Evolutionary conservation across 768 basidiomycete genomes (phyloP).

Genomic region (Rhodotorula toruloides): DNA sequence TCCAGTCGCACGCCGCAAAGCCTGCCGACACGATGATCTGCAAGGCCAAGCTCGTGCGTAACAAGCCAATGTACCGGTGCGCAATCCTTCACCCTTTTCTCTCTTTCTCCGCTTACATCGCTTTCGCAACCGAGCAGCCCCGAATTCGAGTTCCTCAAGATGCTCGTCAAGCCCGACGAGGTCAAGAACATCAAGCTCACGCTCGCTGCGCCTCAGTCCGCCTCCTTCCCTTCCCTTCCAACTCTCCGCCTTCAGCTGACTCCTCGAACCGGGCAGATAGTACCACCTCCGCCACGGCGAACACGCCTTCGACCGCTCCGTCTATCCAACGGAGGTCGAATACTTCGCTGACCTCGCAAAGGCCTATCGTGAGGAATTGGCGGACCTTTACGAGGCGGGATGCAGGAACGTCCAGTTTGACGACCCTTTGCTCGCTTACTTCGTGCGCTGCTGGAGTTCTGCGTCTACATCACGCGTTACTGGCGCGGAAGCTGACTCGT

Average conservation of each 20-base stretch:
- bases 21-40: slow-evolving; percentile 36
- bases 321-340: slow-evolving; percentile 60
- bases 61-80: slow-evolving; percentile 38
- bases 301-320: slow-evolving; percentile 47
- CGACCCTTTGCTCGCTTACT: slow-evolving; percentile 57
- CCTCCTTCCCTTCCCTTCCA: slow-evolving; percentile 55
- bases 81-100: neutral
- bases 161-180: slow-evolving; percentile 36
- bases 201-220: slow-evolving; percentile 63
- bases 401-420: slow-evolving; percentile 53
- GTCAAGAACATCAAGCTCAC: slow-evolving; percentile 66
- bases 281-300: slow-evolving; percentile 43
- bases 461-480: neutral
- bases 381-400: slow-evolving; percentile 52
- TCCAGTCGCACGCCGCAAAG: slow-evolving; percentile 21
- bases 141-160: slow-evolving; percentile 39
- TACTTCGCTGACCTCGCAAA: slow-evolving; percentile 55
- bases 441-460: slow-evolving; percentile 46
- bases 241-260: neutral
- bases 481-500: slow-evolving; percentile 53
- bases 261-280: slow-evolving; percentile 25
- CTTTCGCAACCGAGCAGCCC: neutral
- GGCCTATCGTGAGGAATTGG: slow-evolving; percentile 53
- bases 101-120: neutral
- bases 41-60: slow-evolving; percentile 35